Conservation (phyloP, 2,329 filamentous ascomycete species). For the Scedosporium aurantiacum region DNA sequence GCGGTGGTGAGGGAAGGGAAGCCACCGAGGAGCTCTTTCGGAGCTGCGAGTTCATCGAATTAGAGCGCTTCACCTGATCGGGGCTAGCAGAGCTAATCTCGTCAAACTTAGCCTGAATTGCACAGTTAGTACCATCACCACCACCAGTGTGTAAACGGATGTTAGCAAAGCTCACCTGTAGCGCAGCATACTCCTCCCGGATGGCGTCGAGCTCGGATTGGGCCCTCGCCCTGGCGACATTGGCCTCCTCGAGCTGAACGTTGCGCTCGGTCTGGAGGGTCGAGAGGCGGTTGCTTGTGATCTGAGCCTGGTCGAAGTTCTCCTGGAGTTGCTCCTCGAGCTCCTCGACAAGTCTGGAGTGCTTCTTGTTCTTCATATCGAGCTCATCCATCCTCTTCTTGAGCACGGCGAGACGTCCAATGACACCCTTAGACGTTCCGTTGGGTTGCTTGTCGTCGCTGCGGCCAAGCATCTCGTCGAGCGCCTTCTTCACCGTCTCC, state of each 20-base stretch:
- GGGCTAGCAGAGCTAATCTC: conserved; percentile 26
- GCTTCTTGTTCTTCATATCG: conserved; percentile 71
- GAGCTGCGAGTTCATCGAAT: conserved; percentile 54
- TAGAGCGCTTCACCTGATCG: conserved; percentile 43
- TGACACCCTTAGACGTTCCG: conserved; percentile 4
- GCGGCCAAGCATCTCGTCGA: conserved; percentile 42
- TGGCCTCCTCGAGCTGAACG: conserved; percentile 68
- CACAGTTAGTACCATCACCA: conserved; percentile 15
- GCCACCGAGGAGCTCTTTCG: conserved; percentile 76
- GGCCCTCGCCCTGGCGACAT: conserved; percentile 48
- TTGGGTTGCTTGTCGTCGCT: conserved; percentile 33
- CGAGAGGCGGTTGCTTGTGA: conserved; percentile 74
- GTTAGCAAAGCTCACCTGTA: conserved; percentile 57
- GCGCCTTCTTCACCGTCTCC: conserved; percentile 44
- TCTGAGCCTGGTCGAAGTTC: conserved; percentile 89
- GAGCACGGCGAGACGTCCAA: conserved; percentile 28
- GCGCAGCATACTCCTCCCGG: conserved; percentile 58
- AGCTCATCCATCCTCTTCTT: conserved; percentile 55
- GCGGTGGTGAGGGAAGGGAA: conserved; percentile 84
- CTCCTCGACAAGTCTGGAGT: conserved; percentile 83
- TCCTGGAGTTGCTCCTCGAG: conserved; percentile 91
- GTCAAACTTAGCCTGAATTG: conserved; percentile 46
- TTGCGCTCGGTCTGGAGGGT: conserved; percentile 66
- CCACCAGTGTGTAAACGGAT: neutral
- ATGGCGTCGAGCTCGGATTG: conserved; percentile 59